Conservation (phyloP, 179 eudicot species). For the Sideroxylon spinosum region DNA sequence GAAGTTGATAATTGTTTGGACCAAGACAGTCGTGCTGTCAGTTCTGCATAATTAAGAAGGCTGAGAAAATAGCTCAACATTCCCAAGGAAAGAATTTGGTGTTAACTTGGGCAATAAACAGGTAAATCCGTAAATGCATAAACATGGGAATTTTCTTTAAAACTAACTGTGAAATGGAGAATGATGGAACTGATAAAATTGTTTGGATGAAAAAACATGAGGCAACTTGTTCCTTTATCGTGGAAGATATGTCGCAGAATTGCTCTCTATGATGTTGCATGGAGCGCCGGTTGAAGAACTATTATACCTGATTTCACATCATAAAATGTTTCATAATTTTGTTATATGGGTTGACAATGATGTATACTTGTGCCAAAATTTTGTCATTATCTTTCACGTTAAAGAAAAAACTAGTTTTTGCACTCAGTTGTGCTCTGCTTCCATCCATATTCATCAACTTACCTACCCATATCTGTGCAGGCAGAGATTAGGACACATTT, state of each 20-base stretch:
- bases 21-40: slow-evolving; percentile 1
- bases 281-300: neutral
- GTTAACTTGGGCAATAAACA: slow-evolving; percentile 4
- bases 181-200: neutral
- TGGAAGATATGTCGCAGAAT: neutral
- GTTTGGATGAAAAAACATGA: neutral
- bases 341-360: neutral
- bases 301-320: neutral
- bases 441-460: neutral
- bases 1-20: slow-evolving; percentile 24
- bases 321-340: neutral
- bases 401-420: neutral
- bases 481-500: neutral
- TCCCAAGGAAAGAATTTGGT: slow-evolving; percentile 2
- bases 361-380: neutral
- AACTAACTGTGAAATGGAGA: slow-evolving; percentile 11
- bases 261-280: neutral
- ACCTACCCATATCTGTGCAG: neutral
- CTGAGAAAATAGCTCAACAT: neutral
- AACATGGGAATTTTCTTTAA: neutral
- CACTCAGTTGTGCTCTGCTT: neutral
- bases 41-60: neutral
- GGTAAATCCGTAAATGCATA: slow-evolving; percentile 13
- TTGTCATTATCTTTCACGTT: slow-evolving; percentile 2
- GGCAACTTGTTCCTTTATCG: neutral